Evolutionary conservation across 2,329 filamentous ascomycete species (phyloP), one percentile per base, ranked within the genome.

Genomic region (Ceratocystis variospora): DNA sequence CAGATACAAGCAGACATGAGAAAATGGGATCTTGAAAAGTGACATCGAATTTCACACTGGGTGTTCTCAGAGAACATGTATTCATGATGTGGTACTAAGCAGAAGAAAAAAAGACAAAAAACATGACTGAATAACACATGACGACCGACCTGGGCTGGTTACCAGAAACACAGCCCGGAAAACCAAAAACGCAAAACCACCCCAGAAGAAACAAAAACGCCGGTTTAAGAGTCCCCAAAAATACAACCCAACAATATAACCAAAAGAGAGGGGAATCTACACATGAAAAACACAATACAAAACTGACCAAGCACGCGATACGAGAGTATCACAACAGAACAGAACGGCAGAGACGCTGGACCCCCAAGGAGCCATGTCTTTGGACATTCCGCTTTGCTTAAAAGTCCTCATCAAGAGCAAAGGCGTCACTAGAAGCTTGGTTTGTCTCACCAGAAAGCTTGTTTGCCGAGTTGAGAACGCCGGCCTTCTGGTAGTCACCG

Each of bases 401-500:
- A 75, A 99, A 99, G 79, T 99, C 94, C 71, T 97, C 93, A 71
- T 97, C 92, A 73, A 99, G 97, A 76, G 79, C 82, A 79, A 99
- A 95, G 79, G 93, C 90, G 70, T 90, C 89, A 46, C 82, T 83
- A 70, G 85, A 84, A 73, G 81, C 80, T 10, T 78, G 75, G 66
- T 79, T 67, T 1, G 76, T 71, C 22, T 74, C 72, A 5, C 75
- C 76, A 8, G 80, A 76, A 22, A 82, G 79, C 81, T 91, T 91
- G 79, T 88, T 89, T 72, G 87, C 89, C 79, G 89, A 92, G 73
- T 87, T 87, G 90, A 99, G 96, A 77, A 99, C 93, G 81, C 94
- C 94, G 46, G 94, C 92, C 84, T 99, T 99, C 80, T 99, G 94
- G 85, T 99, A 99, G 75, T 99, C 94, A 76, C 88, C 94, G 67